A percentile compares a stretch with the other conserved stretches of the same genome.
Evolutionary conservation across 495 filamentous ascomycete species (phyloP).

Genomic region (Aspergillus panamensis): DNA sequence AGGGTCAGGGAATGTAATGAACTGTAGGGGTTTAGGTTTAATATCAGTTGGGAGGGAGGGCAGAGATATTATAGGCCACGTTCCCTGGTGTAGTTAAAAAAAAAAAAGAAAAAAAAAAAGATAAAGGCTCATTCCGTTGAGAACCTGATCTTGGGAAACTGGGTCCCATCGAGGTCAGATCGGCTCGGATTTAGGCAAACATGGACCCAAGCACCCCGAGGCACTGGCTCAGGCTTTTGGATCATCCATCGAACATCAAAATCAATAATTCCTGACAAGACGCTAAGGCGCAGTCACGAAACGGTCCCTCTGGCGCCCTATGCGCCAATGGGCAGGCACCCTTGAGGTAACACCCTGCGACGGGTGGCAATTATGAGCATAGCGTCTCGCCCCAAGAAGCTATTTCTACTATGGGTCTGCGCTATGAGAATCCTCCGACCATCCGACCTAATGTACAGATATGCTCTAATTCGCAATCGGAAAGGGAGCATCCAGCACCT

Average conservation of each 20-base stretch:
- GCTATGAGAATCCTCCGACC: constrained; percentile 24
- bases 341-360: constrained; percentile 1
- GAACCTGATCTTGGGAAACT: constrained; percentile 5
- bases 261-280: constrained; percentile 2
- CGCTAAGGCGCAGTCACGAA: background rate
- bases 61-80: constrained; percentile 12
- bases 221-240: constrained; percentile 7
- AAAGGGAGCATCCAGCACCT: constrained; percentile 14
- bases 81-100: background rate
- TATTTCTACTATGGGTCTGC: constrained; percentile 26
- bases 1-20: background rate
- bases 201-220: constrained; percentile 5
- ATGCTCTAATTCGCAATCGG: constrained; percentile 23
- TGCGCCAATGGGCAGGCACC: constrained; percentile 10
- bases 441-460: constrained; percentile 23
- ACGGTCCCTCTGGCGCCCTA: constrained; percentile 5
- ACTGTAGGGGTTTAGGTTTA: constrained; percentile 5
- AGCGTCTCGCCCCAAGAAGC: constrained; percentile 19
- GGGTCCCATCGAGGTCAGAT: constrained; percentile 16
- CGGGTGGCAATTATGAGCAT: constrained; percentile 11
- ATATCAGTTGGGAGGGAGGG: constrained; percentile 13
- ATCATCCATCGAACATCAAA: constrained; percentile 6
- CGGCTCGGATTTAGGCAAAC: constrained; percentile 16
- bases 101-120: constrained; percentile 8
- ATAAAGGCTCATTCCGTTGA: constrained; percentile 10